phyloP scores from a whole-genome alignment of 2,329 filamentous ascomycete species.

The Penicillium aurantiogriseum region DNA sequence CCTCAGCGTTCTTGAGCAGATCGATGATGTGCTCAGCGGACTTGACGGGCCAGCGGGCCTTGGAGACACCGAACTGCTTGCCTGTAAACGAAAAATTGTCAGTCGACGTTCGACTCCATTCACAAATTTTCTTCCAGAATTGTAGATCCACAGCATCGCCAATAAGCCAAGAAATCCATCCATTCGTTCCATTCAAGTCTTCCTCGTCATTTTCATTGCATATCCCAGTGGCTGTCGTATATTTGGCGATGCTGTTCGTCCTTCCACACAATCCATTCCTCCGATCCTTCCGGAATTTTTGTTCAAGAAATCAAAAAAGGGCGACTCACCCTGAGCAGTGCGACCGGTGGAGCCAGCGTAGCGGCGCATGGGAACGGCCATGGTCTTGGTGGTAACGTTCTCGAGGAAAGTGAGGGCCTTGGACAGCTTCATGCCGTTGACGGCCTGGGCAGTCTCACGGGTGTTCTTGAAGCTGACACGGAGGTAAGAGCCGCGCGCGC shows the following conservation, averaged over 20 bases:
- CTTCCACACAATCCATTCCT: slow-evolving; percentile 9
- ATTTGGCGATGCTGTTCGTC: slow-evolving; percentile 3
- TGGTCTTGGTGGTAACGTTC: slow-evolving; percentile 95
- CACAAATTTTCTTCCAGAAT: slow-evolving; percentile 5
- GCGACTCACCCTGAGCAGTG: slow-evolving; percentile 88
- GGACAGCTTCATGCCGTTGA: slow-evolving; percentile 98
- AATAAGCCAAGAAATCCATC: neutral
- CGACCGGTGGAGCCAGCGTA: slow-evolving; percentile 95
- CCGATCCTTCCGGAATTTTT: slow-evolving; percentile 18
- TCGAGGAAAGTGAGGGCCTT: slow-evolving; percentile 95
- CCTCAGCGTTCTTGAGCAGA: slow-evolving; percentile 95
- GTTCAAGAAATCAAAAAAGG: neutral
- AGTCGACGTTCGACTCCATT: slow-evolving; percentile 15
- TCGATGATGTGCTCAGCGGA: slow-evolving; percentile 96
- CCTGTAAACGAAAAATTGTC: slow-evolving; percentile 54
- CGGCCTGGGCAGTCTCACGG: slow-evolving; percentile 97
- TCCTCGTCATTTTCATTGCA: neutral
- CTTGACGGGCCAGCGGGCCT: slow-evolving; percentile 99
- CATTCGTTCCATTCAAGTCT: neutral
- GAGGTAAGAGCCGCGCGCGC: slow-evolving; percentile 97
- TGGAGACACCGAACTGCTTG: slow-evolving; percentile 98
- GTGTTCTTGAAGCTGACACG: slow-evolving; percentile 99
- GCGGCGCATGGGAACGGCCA: slow-evolving; percentile 97
- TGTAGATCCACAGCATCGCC: slow-evolving; percentile 11
- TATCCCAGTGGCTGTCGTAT: slow-evolving; percentile 8